Percentiles rank a stretch among this genome's conserved stretches.
Conservation (phyloP, 2,329 filamentous ascomycete genomes). For the Neurospora crassa region DNA sequence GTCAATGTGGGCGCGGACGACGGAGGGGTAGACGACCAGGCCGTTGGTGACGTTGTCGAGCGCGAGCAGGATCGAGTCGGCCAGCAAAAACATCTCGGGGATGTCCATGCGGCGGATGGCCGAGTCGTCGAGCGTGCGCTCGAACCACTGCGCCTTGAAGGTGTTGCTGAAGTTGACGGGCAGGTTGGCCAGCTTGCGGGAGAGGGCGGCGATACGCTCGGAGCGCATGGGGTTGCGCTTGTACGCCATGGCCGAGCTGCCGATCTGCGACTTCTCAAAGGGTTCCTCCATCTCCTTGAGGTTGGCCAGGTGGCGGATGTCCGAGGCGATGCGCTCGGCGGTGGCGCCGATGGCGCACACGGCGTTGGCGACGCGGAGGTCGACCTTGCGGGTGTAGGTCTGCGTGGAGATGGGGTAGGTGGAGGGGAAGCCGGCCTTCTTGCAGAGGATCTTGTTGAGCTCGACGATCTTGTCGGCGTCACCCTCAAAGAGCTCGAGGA, state of each 20-base stretch:
- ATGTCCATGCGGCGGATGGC: conserved; percentile 57
- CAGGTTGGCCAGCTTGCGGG: conserved; percentile 25
- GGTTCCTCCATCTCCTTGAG: conserved; percentile 83
- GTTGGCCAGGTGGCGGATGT: conserved; percentile 64
- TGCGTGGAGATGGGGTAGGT: conserved; percentile 60
- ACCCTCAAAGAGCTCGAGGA: conserved; percentile 55
- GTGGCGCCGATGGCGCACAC: conserved; percentile 71
- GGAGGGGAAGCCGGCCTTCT: conserved; percentile 42
- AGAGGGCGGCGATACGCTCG: conserved; percentile 36
- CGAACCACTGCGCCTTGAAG: conserved; percentile 48
- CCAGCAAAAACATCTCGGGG: conserved; percentile 52
- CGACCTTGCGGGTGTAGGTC: conserved; percentile 44
- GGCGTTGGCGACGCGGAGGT: conserved; percentile 73
- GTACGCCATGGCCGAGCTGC: conserved; percentile 28
- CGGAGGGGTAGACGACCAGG: conserved; percentile 65
- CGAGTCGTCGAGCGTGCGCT: conserved; percentile 55
- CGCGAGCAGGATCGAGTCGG: conserved; percentile 58
- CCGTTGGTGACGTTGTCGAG: conserved; percentile 60
- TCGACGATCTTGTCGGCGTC: conserved; percentile 40
- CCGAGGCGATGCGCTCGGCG: conserved; percentile 62
- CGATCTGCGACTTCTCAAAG: conserved; percentile 69
- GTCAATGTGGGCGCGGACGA: conserved; percentile 57
- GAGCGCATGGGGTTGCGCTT: conserved; percentile 37
- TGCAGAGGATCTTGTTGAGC: conserved; percentile 41
- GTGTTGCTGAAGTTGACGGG: conserved; percentile 49